Conservation (phyloP, 148 eudicot genomes). For the Selenicereus undatus region DNA sequence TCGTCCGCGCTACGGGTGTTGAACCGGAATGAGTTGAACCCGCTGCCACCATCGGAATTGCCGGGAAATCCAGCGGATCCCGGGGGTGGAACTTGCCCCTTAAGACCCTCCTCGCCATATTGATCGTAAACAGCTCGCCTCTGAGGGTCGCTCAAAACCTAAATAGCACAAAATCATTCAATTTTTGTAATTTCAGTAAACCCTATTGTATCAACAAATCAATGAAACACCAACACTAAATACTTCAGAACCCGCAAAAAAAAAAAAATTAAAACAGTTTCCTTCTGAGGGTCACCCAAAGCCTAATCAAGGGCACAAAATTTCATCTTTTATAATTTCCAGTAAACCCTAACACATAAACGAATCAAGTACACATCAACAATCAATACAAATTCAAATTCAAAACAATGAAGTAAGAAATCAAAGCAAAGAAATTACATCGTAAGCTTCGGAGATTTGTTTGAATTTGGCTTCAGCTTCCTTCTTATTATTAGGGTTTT, state of each 20-base stretch:
- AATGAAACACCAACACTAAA: background rate
- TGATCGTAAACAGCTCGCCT: constrained; percentile 78
- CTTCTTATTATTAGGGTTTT: constrained; percentile 64
- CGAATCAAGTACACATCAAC: background rate
- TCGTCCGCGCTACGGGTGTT: constrained; percentile 72
- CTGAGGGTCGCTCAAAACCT: constrained; percentile 91
- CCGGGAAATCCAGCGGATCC: constrained; percentile 47
- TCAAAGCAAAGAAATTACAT: background rate
- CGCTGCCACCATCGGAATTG: constrained; percentile 32
- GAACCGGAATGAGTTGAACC: constrained; percentile 43
- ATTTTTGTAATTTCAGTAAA: background rate
- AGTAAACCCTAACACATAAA: too few relatives aligned
- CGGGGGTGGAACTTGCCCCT: constrained; percentile 80
- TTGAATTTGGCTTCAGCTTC: constrained; percentile 83
- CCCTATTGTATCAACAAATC: background rate
- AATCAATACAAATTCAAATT: too few relatives aligned
- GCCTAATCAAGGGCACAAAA: too few relatives aligned
- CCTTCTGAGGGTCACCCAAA: too few relatives aligned
- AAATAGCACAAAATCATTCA: background rate
- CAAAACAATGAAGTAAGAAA: background rate
- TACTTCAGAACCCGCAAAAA: too few relatives aligned
- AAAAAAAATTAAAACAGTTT: too few relatives aligned
- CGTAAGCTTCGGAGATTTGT: constrained; percentile 68
- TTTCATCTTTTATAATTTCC: too few relatives aligned
- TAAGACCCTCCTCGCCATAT: constrained; percentile 80